phyloP scores from a whole-genome alignment of 768 basidiomycete species.

The Mycena indigotica region DNA sequence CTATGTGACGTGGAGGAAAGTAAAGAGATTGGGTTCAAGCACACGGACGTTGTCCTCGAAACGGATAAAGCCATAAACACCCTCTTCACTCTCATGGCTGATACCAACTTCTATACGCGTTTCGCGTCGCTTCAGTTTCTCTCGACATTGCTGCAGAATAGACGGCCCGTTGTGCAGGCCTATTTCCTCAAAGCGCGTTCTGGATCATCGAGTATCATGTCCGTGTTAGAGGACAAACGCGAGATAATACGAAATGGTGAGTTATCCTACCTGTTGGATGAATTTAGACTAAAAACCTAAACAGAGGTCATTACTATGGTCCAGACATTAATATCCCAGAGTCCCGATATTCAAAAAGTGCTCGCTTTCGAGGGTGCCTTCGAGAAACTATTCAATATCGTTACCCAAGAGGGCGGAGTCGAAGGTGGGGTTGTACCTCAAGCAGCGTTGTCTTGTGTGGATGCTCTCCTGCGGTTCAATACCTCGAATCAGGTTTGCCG shows the following conservation, averaged over 20 bases:
- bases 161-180: slow-evolving; percentile 80
- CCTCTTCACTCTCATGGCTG: slow-evolving; percentile 74
- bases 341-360: slow-evolving; percentile 93
- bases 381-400: slow-evolving; percentile 89
- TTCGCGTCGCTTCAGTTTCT: slow-evolving; percentile 84
- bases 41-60: slow-evolving; percentile 79
- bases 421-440: slow-evolving; percentile 88
- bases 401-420: slow-evolving; percentile 85
- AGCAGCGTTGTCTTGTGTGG: slow-evolving; percentile 84
- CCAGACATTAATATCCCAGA: slow-evolving; percentile 80
- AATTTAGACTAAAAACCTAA: no score
- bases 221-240: slow-evolving; percentile 78
- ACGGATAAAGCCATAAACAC: slow-evolving; percentile 73
- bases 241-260: slow-evolving; percentile 89
- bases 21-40: slow-evolving; percentile 79
- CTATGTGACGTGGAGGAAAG: slow-evolving; percentile 81
- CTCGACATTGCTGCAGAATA: slow-evolving; percentile 76
- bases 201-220: slow-evolving; percentile 72
- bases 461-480: slow-evolving; percentile 88
- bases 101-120: slow-evolving; percentile 81
- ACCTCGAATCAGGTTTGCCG: slow-evolving; percentile 84
- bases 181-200: slow-evolving; percentile 87
- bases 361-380: slow-evolving; percentile 97
- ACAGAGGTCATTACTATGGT: slow-evolving; percentile 84
- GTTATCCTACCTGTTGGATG: slow-evolving; percentile 29